phyloP scores from a whole-genome alignment of 163 green algal genomes.

The Chlamydomonas reinhardtii region DNA sequence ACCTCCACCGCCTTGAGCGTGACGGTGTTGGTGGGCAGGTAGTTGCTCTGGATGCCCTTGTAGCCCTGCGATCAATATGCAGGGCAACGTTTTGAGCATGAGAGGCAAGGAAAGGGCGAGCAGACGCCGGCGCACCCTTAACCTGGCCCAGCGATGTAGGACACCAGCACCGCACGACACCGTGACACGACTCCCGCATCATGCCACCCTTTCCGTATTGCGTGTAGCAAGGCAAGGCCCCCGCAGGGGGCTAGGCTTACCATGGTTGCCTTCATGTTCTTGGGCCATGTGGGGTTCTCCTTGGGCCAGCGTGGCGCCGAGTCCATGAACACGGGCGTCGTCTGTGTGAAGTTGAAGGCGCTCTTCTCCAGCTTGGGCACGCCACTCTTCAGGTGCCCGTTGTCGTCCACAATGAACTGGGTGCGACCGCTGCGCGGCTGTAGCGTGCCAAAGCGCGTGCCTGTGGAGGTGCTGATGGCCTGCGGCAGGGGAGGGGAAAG shows the following conservation, averaged over 20 bases:
- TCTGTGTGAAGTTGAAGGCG: constrained; percentile 16
- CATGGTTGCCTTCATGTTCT: constrained; percentile 38
- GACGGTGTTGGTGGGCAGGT: constrained; percentile 67
- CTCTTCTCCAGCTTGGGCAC: constrained; percentile 30
- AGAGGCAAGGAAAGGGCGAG: not conserved
- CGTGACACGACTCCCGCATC: too few relatives aligned
- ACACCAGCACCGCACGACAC: too few relatives aligned
- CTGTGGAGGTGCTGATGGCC: constrained; percentile 27
- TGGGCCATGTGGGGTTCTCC: constrained; percentile 32
- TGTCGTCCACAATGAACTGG: constrained; percentile 57
- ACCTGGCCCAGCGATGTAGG: too few relatives aligned
- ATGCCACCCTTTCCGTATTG: too few relatives aligned
- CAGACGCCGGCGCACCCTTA: not conserved
- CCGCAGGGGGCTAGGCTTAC: too few relatives aligned
- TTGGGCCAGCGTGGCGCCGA: constrained; percentile 19
- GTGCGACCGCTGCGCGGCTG: constrained; percentile 41
- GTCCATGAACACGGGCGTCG: constrained; percentile 28
- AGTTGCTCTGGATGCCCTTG: constrained; percentile 70
- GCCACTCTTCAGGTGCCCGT: constrained; percentile 44
- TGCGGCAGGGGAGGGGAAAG: not conserved
- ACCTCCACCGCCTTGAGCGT: constrained; percentile 53
- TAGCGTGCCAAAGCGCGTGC: constrained; percentile 51
- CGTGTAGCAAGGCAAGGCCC: too few relatives aligned
- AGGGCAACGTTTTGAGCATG: not conserved
- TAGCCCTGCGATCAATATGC: constrained; percentile 60